A percentile compares a stretch with the other conserved stretches of the same genome.
phyloP scores from a whole-genome alignment of 805 yeast species.

The Schwanniomyces yamadae region DNA sequence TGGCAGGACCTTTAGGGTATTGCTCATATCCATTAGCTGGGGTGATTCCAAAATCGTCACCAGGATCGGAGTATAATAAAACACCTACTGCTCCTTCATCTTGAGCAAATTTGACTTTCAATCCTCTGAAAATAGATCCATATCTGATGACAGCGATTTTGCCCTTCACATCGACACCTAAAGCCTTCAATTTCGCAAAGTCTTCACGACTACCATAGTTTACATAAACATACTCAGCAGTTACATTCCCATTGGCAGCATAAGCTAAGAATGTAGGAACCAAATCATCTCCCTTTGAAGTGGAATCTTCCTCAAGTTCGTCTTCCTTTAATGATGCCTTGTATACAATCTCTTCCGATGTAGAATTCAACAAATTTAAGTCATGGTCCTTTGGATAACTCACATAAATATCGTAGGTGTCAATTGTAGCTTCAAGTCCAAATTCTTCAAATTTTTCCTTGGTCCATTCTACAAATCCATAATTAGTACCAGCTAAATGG shows the following conservation, averaged over 20 bases:
- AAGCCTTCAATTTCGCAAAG: slow-evolving; percentile 40
- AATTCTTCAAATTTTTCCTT: slow-evolving; percentile 46
- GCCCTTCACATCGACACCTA: slow-evolving; percentile 46
- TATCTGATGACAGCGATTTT: slow-evolving; percentile 60
- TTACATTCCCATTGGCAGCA: slow-evolving; percentile 61
- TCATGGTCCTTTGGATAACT: slow-evolving; percentile 50
- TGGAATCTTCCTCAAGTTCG: slow-evolving; percentile 37
- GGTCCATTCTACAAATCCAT: slow-evolving; percentile 49
- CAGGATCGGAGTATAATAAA: slow-evolving; percentile 55
- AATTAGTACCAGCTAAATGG: slow-evolving; percentile 48
- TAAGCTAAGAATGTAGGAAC: slow-evolving; percentile 61
- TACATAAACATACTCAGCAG: slow-evolving; percentile 54
- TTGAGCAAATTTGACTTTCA: slow-evolving; percentile 63
- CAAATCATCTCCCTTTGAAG: slow-evolving; percentile 35
- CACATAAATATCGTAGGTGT: slow-evolving; percentile 57
- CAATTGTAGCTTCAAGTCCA: slow-evolving; percentile 51
- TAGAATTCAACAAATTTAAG: slow-evolving; percentile 32
- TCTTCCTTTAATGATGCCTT: slow-evolving; percentile 54
- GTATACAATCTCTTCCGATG: slow-evolving; percentile 37
- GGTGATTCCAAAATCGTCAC: slow-evolving; percentile 59
- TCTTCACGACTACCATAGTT: slow-evolving; percentile 62
- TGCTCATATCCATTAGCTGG: slow-evolving; percentile 52
- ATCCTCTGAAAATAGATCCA: slow-evolving; percentile 51
- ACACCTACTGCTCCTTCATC: slow-evolving; percentile 62
- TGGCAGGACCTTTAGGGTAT: slow-evolving; percentile 66